Evolutionary conservation across 2,329 filamentous ascomycete species (phyloP).

Genomic region (Aureobasidium melanogenum): DNA sequence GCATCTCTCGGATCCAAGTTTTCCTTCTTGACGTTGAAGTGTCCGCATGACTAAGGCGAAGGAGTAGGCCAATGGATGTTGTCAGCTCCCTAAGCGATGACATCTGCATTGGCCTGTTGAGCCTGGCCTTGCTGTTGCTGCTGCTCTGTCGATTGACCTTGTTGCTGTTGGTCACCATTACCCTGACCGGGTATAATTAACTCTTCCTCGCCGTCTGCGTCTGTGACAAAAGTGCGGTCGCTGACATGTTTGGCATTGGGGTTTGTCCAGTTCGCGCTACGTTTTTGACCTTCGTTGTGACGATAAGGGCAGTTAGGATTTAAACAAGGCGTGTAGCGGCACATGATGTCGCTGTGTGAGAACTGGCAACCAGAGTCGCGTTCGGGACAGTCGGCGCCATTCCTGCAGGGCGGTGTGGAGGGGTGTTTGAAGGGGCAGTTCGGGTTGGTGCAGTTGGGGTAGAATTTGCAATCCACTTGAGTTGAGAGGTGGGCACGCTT

Average conservation of each 20-base stretch:
- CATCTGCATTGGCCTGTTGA: conserved; percentile 6
- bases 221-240: conserved; percentile 13
- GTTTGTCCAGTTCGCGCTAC: conserved; percentile 44
- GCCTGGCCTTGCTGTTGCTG: background rate
- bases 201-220: conserved; percentile 22
- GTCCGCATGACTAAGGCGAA: background rate
- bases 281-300: conserved; percentile 80
- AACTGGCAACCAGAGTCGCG: conserved; percentile 63
- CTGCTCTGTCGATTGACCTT: background rate
- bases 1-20: background rate
- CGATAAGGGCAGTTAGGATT: conserved; percentile 84
- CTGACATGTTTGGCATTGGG: conserved; percentile 62
- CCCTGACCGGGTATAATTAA: conserved; percentile 25
- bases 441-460: conserved; percentile 80
- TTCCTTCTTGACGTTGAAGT: background rate
- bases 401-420: conserved; percentile 76
- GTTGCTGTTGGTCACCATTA: background rate
- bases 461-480: conserved; percentile 83
- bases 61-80: background rate
- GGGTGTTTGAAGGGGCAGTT: conserved; percentile 86
- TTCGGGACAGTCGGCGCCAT: conserved; percentile 74
- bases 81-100: conserved; percentile 15
- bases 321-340: conserved; percentile 84
- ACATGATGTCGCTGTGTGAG: conserved; percentile 74
- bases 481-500: conserved; percentile 59